Percentiles rank a stretch among this genome's conserved stretches.
These are phyloP conservation scores for Closterium sp. DNA, from an alignment of 139 green algal species.

Conservation along the genomic window DNA sequence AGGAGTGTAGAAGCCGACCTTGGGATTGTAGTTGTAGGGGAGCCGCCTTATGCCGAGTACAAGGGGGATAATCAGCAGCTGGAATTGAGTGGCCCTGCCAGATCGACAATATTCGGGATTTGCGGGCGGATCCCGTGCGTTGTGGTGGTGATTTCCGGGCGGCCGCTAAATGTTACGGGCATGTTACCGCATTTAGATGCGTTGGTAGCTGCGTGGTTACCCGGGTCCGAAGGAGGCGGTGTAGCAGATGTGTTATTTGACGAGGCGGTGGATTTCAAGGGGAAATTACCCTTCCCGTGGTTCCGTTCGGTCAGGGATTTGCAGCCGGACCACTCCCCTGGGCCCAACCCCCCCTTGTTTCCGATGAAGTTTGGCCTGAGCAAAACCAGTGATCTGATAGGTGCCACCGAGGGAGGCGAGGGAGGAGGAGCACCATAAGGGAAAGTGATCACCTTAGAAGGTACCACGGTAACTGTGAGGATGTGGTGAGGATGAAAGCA, in stretches of 20 bases:
- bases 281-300: not conserved
- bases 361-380: not conserved
- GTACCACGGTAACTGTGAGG: too few relatives aligned
- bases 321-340: not conserved
- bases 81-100: not conserved
- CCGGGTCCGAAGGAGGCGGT: constrained; percentile 18
- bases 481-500: too few relatives aligned
- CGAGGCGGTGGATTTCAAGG: not conserved
- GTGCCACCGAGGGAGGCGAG: not conserved
- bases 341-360: not conserved
- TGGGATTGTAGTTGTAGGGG: constrained; percentile 34
- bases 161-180: not conserved
- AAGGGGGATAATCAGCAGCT: constrained; percentile 13
- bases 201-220: constrained; percentile 21
- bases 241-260: constrained; percentile 35
- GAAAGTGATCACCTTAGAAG: too few relatives aligned
- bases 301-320: not conserved
- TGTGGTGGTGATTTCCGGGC: constrained; percentile 16
- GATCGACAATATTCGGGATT: not conserved
- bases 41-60: constrained; percentile 34
- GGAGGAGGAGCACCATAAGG: too few relatives aligned
- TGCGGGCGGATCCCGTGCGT: constrained; percentile 22
- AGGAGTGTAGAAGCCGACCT: constrained; percentile 8
- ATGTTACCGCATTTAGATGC: constrained; percentile 6
- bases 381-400: not conserved